Percentiles rank a stretch among this genome's conserved stretches.
Evolutionary conservation across 148 eudicot genomes (phyloP).

Genomic region (Silene conica): DNA sequence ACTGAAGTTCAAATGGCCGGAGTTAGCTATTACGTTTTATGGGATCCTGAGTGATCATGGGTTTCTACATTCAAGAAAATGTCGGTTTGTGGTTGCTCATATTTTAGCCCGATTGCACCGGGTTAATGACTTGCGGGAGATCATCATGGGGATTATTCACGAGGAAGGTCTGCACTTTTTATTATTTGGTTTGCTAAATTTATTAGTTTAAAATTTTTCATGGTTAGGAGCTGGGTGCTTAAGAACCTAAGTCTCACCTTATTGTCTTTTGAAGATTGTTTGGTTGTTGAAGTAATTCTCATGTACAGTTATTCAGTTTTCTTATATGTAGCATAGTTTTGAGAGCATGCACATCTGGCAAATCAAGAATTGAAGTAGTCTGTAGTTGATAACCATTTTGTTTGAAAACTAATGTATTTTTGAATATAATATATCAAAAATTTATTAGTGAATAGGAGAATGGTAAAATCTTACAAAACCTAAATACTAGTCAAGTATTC

Average conservation of each 20-base stretch:
- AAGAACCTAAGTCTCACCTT: not conserved
- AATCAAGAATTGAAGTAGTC: no score
- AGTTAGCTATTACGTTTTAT: conserved; percentile 41
- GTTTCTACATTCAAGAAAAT: conserved; percentile 39
- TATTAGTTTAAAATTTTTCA: not conserved
- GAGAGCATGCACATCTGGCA: no score
- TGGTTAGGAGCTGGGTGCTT: not conserved
- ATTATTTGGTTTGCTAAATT: not conserved
- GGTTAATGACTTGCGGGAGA: conserved; percentile 31
- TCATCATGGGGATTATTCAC: conserved; percentile 32
- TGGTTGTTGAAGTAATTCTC: not conserved
- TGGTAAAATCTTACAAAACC: not conserved
- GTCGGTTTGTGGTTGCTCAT: conserved; percentile 51
- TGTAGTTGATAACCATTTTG: no score
- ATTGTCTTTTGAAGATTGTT: not conserved
- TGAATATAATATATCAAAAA: no score
- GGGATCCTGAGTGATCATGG: conserved; percentile 40
- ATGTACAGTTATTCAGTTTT: no score
- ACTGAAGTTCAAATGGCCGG: conserved; percentile 25
- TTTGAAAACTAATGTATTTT: no score
- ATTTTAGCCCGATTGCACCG: conserved; percentile 41
- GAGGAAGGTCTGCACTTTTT: conserved; percentile 33
- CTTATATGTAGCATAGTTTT: no score
- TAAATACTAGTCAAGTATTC: not conserved
- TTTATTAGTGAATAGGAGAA: not conserved